A percentile compares a stretch with the other conserved stretches of the same genome.
Conservation (phyloP, 768 basidiomycete species). For the Pleurotus platypus region DNA sequence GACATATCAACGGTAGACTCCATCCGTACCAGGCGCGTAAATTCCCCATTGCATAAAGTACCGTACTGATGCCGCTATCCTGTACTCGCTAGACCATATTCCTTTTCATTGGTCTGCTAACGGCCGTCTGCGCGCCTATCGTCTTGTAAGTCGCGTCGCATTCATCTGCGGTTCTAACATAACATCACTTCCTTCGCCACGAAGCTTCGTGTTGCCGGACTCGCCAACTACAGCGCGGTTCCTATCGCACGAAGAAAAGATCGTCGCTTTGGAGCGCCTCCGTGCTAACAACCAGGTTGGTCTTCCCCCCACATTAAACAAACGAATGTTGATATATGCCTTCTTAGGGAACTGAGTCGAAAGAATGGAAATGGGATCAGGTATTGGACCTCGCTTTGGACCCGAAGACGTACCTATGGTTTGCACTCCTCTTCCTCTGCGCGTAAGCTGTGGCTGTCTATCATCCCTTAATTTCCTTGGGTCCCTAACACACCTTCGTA, state of each 20-base stretch:
- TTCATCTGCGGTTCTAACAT: too few species aligned
- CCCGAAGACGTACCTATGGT: conserved; percentile 40
- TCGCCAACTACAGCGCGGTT: conserved; percentile 39
- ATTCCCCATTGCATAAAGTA: background rate
- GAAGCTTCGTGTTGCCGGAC: conserved; percentile 39
- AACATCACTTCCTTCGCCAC: background rate
- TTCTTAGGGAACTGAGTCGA: conserved; percentile 35
- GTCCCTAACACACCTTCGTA: conserved; percentile 6
- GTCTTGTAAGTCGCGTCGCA: conserved; percentile 22
- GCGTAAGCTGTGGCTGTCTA: conserved; percentile 20
- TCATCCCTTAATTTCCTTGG: background rate
- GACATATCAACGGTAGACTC: conserved; percentile 32
- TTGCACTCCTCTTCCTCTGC: conserved; percentile 37
- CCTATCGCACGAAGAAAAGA: conserved; percentile 35
- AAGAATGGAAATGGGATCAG: conserved; percentile 44
- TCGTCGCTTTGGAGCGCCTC: conserved; percentile 37
- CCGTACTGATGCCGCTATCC: background rate
- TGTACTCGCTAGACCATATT: conserved; percentile 32
- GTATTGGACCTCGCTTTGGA: conserved; percentile 34
- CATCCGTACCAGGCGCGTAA: conserved; percentile 35
- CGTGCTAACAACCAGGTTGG: conserved; percentile 37
- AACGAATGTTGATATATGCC: background rate
- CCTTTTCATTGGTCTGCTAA: conserved; percentile 39
- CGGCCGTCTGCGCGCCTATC: conserved; percentile 32
- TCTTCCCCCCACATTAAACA: background rate